Base-by-base conservation (phyloP, 164 flowering plant genomes). In the Magnolia kwangsiensis region DNA sequence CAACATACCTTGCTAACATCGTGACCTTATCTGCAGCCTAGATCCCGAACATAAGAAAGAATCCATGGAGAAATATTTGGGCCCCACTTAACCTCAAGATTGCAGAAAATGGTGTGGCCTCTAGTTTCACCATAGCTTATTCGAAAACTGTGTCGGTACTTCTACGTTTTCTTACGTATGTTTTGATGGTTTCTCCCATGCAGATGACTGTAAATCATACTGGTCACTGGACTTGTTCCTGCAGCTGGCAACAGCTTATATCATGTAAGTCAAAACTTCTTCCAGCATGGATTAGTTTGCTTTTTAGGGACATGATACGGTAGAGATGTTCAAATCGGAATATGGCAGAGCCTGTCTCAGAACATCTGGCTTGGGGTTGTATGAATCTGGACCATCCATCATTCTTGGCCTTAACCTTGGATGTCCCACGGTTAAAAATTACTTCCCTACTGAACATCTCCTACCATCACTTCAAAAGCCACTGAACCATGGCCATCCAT, bases 11-110 rank as follows among this genome's bases (percentile, higher is more conserved):
- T 21, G 14, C 2, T 75, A 49, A 24, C 18, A 9, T 51, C 20
- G 45, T 37, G 45, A 37, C 45, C 37, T 50, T 18, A 3, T 20
- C 71, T 49, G 86, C 93, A 94, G 99, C 88, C 93, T 94, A 75
- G 97, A 92, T 85, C 97, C 95, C 65, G 99, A 94, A 80, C 97
- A 78, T 78, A 92, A 89, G 78, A 89, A 89, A 74, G 98, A 96
- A 81, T 96, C 98, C 27, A 81, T 94, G 82, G 92, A 90, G 78
- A 96, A 96, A 82, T 92, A 96, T 81, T 79, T 84, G 76, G 98
- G 97, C 61, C 85, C 88, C 37, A 69, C 81, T 72, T 72, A 27
- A 29, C 50, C 58, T 69, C 73, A n/a, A 45, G 73, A 69, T 37
- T n/a, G 37, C 67, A 55, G 64, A 69, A 75, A 75, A 31, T 69